Percentiles rank a stretch among this genome's conserved stretches.
phyloP scores from a whole-genome alignment of 768 basidiomycete species.

The Trametes maxima region DNA sequence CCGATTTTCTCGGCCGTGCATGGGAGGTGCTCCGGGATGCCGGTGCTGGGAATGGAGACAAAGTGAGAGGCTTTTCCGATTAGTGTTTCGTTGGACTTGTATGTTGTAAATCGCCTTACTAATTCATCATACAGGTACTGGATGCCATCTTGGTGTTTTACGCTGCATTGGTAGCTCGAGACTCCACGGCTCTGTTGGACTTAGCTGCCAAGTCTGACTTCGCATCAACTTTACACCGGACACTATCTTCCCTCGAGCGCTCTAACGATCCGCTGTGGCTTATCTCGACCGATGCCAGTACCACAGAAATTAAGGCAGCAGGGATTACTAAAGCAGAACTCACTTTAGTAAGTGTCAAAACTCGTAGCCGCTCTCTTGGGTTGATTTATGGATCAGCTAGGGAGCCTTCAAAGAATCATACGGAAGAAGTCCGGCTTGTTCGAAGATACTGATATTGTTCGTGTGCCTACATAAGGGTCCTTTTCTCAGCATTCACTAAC shows the following conservation, averaged over 20 bases:
- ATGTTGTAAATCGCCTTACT: no score
- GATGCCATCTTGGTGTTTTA: conserved; percentile 67
- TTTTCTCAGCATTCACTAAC: not conserved
- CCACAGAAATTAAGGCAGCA: conserved; percentile 49
- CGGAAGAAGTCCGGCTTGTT: conserved; percentile 38
- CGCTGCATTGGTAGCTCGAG: conserved; percentile 61
- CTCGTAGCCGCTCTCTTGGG: not conserved
- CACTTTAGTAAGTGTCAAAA: conserved; percentile 45
- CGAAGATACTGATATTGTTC: conserved; percentile 35
- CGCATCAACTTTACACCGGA: conserved; percentile 28
- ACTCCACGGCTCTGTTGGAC: conserved; percentile 55
- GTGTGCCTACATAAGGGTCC: conserved; percentile 20
- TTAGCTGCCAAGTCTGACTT: conserved; percentile 45
- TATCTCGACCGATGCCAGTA: conserved; percentile 37
- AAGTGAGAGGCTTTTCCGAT: conserved; percentile 40
- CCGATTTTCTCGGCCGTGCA: conserved; percentile 68
- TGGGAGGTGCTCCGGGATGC: conserved; percentile 68
- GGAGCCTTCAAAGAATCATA: conserved; percentile 38
- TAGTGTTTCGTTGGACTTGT: no score
- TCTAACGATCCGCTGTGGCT: conserved; percentile 56
- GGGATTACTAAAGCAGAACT: conserved; percentile 64
- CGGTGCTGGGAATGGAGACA: conserved; percentile 63
- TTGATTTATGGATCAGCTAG: conserved; percentile 34
- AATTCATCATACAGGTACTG: conserved; percentile 48
- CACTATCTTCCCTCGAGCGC: conserved; percentile 26